Evolutionary conservation across 2,329 filamentous ascomycete genomes (phyloP).

Genomic region (Metarhizium rileyi): DNA sequence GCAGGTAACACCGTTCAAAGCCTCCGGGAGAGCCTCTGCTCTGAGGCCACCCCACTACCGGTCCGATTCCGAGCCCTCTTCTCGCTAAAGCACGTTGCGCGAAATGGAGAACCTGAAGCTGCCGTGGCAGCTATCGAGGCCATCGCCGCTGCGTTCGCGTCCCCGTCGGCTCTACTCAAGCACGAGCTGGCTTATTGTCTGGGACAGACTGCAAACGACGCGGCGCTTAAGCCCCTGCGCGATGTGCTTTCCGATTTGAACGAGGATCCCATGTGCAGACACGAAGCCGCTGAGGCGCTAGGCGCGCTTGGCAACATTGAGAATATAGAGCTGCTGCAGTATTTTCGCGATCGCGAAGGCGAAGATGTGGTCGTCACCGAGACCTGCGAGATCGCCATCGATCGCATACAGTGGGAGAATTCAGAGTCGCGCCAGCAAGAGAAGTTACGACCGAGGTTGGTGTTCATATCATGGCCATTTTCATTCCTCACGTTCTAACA

Average conservation of each 20-base stretch:
- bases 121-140: conserved; percentile 54
- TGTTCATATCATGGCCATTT: neutral
- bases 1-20: conserved; percentile 40
- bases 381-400: conserved; percentile 95
- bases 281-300: conserved; percentile 92
- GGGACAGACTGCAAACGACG: conserved; percentile 74
- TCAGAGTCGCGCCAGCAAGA: conserved; percentile 62
- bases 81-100: conserved; percentile 89
- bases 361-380: conserved; percentile 80
- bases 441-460: conserved; percentile 71
- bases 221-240: conserved; percentile 63
- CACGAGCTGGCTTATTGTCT: conserved; percentile 97
- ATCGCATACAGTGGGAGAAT: conserved; percentile 88
- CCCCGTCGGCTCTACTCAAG: conserved; percentile 83
- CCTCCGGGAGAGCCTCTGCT: conserved; percentile 67
- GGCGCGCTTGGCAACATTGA: conserved; percentile 71
- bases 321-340: conserved; percentile 63
- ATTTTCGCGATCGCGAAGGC: conserved; percentile 62
- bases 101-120: conserved; percentile 51
- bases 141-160: conserved; percentile 78
- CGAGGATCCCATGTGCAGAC: conserved; percentile 93
- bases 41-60: conserved; percentile 73
- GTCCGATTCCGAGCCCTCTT: conserved; percentile 93
- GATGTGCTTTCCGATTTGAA: conserved; percentile 63
- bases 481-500: neutral